Base-by-base conservation (phyloP, 805 yeast species). In the Komagataella kurtzmanii region DNA sequence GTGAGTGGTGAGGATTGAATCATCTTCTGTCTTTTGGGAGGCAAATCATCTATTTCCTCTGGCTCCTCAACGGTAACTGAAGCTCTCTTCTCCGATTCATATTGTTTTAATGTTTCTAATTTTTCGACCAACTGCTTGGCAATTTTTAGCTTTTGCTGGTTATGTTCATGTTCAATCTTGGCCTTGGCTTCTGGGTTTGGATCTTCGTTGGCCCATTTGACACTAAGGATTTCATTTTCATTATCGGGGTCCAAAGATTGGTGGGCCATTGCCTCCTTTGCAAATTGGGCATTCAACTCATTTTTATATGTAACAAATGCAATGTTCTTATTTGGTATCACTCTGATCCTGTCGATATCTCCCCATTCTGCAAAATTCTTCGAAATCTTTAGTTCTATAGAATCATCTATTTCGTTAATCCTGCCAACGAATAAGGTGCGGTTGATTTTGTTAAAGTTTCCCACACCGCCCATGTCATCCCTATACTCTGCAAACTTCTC, bases 401-500 rank as follows among this genome's bases (percentile, higher is more conserved):
- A 44, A 18, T 64, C 62, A 52, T 59, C 74, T 60, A 70, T 64
- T 45, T 64, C 76, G 17, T 62, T 72, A 56, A 79, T 79, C 44
- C 70, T 63, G 10, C 95, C 93, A 2, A 91, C 77, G 61, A 83
- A 90, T 1, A 91, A 63, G 0, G 97, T 88, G 51, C 81, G 67
- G 61, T 89, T 90, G n/a, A 71, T 70, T 44, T 72, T 68, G 57
- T 76, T 73, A 61, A 91, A 81, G 21, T 88, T 81, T 0, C 98
- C 99, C 3, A 89, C 83, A 40, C 99, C 99, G 24, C 85, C 80
- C 97, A 89, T 89, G 65, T 91, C 98, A 57, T 91, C 97, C 57
- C 89, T 70, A 59, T 87, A 88, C 49, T 80, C 85, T 1, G 85
- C 72, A 55, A 84, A 84, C 64, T 85, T 88, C 60, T 87, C 96